Base-by-base conservation (phyloP, 805 yeast genomes). In the Candida nanaspora region DNA sequence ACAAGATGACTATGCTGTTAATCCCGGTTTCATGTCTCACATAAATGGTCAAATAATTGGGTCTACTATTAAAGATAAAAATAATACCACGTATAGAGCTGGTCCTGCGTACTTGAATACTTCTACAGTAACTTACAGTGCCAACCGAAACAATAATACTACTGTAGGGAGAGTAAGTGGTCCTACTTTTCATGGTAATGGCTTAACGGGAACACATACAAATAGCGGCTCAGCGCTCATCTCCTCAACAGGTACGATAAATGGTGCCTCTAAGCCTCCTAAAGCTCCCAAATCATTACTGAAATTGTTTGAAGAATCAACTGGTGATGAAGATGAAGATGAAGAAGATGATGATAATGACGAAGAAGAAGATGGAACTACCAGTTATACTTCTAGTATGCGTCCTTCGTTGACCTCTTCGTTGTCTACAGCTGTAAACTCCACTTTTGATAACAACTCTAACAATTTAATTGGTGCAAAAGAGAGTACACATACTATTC, bases 221-320 rank as follows among this genome's bases (percentile, higher is more conserved):
- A 22, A 21, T n/a, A n/a, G n/a, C n/a, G n/a, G n/a, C n/a, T n/a
- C n/a, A n/a, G n/a, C n/a, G n/a, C n/a, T n/a, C n/a, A n/a, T n/a
- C n/a, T n/a, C n/a, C n/a, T n/a, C n/a, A n/a, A 34, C 37, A 3
- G 14, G 10, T n/a, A 23, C 37, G 7, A 19, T 8, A 1, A 41
- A 46, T 28, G 42, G 39, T 16, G 31, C 45, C 13, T 52, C 55
- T 22, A 53, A 57, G 10, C 53, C 61, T 5, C 59, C 59, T 29
- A 65, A 67, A 35, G 81, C 86, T 0, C 95, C 95, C 1, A 79
- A 76, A 55, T 82, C 93, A 2, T 63, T 87, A 26, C 61, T 81
- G 43, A 78, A 79, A 55, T 59, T 87, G 22, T 86, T 86, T 55
- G 87, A 82, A 48, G 79, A 76, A 22, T 7, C 30, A 7, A 68